Conservation (phyloP, 257 asterid genomes). For the Solanum gandarillasii region DNA sequence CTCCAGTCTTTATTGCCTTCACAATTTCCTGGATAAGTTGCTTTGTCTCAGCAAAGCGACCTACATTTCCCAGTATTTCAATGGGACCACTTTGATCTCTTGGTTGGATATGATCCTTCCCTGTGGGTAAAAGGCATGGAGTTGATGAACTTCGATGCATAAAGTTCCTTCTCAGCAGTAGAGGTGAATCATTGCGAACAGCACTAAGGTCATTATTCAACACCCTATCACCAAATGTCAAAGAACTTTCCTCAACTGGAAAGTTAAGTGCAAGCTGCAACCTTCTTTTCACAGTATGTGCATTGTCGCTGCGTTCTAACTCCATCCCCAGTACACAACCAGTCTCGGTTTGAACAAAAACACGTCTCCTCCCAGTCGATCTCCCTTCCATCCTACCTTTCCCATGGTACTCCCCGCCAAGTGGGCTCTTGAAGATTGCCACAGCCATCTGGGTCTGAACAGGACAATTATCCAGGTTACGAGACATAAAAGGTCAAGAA, state of each 20-base stretch:
- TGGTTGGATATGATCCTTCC: conserved; percentile 50
- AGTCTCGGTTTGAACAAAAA: conserved; percentile 83
- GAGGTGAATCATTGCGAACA: conserved; percentile 71
- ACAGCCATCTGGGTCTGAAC: conserved; percentile 97
- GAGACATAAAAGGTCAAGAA: conserved; percentile 54
- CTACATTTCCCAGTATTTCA: conserved; percentile 65
- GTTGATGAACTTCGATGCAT: conserved; percentile 92
- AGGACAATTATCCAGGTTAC: conserved; percentile 60
- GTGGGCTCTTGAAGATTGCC: conserved; percentile 65
- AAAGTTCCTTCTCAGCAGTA: conserved; percentile 63
- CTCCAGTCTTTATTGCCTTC: conserved; percentile 69
- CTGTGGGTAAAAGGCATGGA: conserved; percentile 93
- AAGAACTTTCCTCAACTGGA: conserved; percentile 81
- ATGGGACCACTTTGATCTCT: conserved; percentile 78
- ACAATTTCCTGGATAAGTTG: conserved; percentile 69
- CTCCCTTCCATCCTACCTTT: conserved; percentile 50
- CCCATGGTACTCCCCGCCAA: conserved; percentile 65
- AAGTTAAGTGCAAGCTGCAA: conserved; percentile 74
- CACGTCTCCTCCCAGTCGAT: conserved; percentile 58
- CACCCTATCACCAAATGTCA: conserved; percentile 80
- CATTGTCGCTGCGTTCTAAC: conserved; percentile 77
- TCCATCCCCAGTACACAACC: conserved; percentile 97
- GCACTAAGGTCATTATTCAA: conserved; percentile 84
- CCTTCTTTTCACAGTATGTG: conserved; percentile 85
- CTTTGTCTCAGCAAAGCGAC: conserved; percentile 38